Conservation (phyloP, 2,329 filamentous ascomycete genomes). For the Trichophyton mentagrophytes region DNA sequence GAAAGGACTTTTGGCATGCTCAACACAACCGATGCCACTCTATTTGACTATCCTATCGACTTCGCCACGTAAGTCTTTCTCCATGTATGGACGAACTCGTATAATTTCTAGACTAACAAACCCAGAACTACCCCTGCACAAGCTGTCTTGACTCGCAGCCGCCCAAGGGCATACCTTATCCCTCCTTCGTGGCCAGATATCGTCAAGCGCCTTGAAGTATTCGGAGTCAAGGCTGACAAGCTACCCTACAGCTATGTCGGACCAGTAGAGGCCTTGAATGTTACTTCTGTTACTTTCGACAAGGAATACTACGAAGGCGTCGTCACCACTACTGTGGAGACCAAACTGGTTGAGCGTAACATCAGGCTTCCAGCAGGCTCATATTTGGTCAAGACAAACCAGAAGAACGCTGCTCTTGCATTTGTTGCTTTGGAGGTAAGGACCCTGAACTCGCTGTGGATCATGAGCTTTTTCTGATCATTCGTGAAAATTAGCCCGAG, state of each 20-base stretch:
- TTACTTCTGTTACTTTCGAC: slow-evolving; percentile 2
- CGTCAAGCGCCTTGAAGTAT: not conserved
- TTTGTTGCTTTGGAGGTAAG: slow-evolving; percentile 6
- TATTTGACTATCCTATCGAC: not conserved
- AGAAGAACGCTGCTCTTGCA: slow-evolving; percentile 7
- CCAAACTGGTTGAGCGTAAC: not conserved
- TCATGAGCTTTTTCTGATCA: not conserved
- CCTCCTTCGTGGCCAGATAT: slow-evolving; percentile 1
- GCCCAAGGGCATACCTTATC: slow-evolving; percentile 5
- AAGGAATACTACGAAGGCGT: slow-evolving; percentile 4
- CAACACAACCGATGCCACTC: not conserved
- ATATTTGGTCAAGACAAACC: not conserved
- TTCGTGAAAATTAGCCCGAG: slow-evolving; percentile 1
- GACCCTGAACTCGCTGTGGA: too few relatives aligned
- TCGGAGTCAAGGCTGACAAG: slow-evolving; percentile 1
- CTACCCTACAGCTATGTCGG: not conserved
- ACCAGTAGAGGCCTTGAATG: slow-evolving; percentile 4
- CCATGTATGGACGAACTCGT: too few relatives aligned
- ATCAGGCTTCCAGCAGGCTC: slow-evolving; percentile 2
- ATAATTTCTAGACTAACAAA: not conserved
- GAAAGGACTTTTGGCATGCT: slow-evolving; percentile 3
- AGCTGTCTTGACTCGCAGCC: slow-evolving; percentile 3
- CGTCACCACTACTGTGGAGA: not conserved
- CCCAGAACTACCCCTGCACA: not conserved
- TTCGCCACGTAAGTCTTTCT: slow-evolving; percentile 6